These are phyloP conservation scores for Cryomyces minteri DNA, from an alignment of 495 filamentous ascomycete species.

Conservation along the genomic window DNA sequence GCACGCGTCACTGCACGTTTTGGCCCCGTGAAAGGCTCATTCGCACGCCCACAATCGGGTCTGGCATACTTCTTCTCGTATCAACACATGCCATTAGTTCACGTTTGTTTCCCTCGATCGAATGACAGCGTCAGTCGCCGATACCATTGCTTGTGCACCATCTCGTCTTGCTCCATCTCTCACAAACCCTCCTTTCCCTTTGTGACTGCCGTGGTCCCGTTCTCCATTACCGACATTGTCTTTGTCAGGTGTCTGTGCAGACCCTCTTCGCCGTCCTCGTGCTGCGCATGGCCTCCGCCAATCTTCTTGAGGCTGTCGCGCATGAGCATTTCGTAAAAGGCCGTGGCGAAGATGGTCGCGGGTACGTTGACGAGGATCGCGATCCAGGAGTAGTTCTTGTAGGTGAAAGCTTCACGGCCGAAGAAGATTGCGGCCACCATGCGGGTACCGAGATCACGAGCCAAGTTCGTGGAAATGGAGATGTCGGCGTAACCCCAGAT, in stretches of 20 bases:
- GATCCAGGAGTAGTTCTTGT: constrained; percentile 26
- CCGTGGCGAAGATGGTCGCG: constrained; percentile 31
- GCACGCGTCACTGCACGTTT: no score
- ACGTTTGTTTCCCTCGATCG: no score
- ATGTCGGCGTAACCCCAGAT: constrained; percentile 10
- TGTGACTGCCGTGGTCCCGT: not conserved
- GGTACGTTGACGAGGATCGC: constrained; percentile 32
- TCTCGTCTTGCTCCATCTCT: no score
- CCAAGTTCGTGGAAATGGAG: constrained; percentile 31
- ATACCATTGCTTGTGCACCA: no score
- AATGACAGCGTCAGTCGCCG: no score
- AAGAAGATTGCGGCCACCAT: constrained; percentile 37
- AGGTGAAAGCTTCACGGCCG: constrained; percentile 27
- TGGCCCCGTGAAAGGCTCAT: no score
- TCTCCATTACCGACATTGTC: constrained; percentile 8
- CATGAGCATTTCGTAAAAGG: constrained; percentile 31
- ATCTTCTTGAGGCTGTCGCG: constrained; percentile 30
- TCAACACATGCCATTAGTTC: no score
- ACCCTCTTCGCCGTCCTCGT: constrained; percentile 32
- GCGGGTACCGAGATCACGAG: constrained; percentile 31
- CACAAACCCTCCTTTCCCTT: no score
- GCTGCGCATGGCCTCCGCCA: constrained; percentile 24
- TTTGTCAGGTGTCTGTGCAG: constrained; percentile 29
- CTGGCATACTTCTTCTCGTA: no score
- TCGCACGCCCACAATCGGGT: no score